phyloP scores from a whole-genome alignment of 768 basidiomycete species.

The Russula vinacea region DNA sequence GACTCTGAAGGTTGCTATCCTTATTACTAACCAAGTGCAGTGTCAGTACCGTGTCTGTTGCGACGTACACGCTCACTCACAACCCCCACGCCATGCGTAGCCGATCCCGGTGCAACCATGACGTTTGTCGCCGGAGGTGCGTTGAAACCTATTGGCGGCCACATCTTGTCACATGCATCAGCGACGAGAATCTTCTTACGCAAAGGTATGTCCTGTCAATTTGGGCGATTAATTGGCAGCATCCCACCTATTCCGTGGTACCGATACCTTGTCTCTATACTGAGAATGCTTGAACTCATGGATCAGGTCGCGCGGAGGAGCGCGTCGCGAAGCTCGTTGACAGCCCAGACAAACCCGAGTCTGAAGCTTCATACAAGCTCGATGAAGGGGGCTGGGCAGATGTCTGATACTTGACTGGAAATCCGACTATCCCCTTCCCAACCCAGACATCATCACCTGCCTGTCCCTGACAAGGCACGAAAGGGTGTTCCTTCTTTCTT shows the following conservation, averaged over 20 bases:
- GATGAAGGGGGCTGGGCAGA: conserved; percentile 91
- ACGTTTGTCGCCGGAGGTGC: conserved; percentile 93
- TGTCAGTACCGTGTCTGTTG: conserved; percentile 43
- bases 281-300: neutral
- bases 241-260: neutral
- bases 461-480: conserved; percentile 1
- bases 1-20: conserved; percentile 63
- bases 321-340: conserved; percentile 89
- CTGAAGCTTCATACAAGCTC: conserved; percentile 87
- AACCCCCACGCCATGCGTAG: conserved; percentile 32
- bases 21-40: conserved; percentile 93
- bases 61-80: neutral
- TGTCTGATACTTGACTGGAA: conserved; percentile 45
- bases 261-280: neutral
- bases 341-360: conserved; percentile 85
- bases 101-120: conserved; percentile 93
- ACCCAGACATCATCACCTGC: neutral
- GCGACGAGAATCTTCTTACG: conserved; percentile 81
- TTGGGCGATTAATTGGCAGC: neutral
- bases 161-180: conserved; percentile 85
- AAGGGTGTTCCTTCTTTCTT: neutral
- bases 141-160: conserved; percentile 87
- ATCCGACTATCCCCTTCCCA: neutral
- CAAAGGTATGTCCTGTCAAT: conserved; percentile 53
- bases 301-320: conserved; percentile 84